Evolutionary conservation across 257 asterid genomes (phyloP).

Genomic region (Nicotiana knightiana): DNA sequence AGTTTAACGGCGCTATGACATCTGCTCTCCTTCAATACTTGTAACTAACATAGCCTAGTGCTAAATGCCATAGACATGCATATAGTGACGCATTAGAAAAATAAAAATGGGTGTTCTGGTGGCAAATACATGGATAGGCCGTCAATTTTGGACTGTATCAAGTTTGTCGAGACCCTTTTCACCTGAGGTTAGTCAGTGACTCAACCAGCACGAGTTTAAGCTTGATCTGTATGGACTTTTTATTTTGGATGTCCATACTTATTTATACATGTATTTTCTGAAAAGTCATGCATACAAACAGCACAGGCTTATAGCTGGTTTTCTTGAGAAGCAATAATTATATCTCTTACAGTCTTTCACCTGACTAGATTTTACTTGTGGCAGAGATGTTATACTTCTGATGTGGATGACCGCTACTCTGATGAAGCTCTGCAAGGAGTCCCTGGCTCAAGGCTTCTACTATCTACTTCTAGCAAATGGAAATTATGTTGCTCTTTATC

Average conservation of each 20-base stretch:
- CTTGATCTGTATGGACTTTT: not conserved
- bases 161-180: not conserved
- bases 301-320: not conserved
- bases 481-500: constrained; percentile 45
- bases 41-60: not conserved
- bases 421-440: constrained; percentile 28
- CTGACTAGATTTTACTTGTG: constrained; percentile 16
- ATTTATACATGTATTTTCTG: not conserved
- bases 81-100: not conserved
- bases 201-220: not conserved
- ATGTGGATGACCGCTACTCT: constrained; percentile 33
- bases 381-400: constrained; percentile 55
- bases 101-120: not conserved
- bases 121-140: not conserved
- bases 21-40: not conserved
- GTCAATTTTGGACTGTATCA: not conserved
- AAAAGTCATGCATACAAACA: not conserved
- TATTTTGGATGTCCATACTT: not conserved
- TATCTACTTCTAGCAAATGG: constrained; percentile 40
- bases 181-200: not conserved
- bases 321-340: constrained; percentile 5
- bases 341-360: not conserved
- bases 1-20: not conserved
- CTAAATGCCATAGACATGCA: not conserved
- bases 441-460: constrained; percentile 24